These are phyloP conservation scores for Colletotrichum higginsianum DNA, from an alignment of 2,329 filamentous ascomycete genomes.

Conservation along the genomic window DNA sequence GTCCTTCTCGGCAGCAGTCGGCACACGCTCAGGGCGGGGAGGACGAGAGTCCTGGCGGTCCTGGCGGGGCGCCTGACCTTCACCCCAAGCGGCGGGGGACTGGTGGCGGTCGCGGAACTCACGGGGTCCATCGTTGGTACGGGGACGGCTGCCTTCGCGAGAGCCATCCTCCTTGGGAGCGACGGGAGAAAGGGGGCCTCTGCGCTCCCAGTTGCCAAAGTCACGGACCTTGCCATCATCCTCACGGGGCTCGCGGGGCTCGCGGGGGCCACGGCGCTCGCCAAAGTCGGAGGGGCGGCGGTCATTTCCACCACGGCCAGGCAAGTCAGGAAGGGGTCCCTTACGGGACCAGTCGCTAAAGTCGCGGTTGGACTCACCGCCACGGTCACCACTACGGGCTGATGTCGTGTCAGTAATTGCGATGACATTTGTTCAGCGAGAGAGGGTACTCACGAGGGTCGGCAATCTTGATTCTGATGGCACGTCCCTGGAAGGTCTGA, in stretches of 20 bases:
- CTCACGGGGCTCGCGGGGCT: conserved; percentile 72
- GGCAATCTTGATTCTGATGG: conserved; percentile 93
- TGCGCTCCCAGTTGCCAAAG: conserved; percentile 94
- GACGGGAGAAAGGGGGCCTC: conserved; percentile 87
- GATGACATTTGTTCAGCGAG: background rate
- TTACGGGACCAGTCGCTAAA: conserved; percentile 94
- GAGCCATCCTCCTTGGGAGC: conserved; percentile 66
- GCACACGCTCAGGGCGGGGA: conserved; percentile 74
- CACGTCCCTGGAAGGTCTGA: conserved; percentile 86
- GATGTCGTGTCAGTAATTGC: conserved; percentile 54
- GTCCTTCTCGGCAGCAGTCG: conserved; percentile 92
- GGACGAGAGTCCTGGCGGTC: conserved; percentile 83
- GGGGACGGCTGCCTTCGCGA: conserved; percentile 69
- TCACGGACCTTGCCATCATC: conserved; percentile 85
- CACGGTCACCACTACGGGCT: conserved; percentile 86
- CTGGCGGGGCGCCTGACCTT: conserved; percentile 70
- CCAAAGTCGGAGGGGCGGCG: conserved; percentile 65
- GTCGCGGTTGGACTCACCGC: conserved; percentile 79
- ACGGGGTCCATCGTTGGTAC: conserved; percentile 71
- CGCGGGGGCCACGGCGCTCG: conserved; percentile 59
- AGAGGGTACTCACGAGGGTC: conserved; percentile 86
- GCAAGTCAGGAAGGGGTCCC: conserved; percentile 85
- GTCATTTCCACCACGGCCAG: conserved; percentile 64
- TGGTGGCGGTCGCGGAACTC: conserved; percentile 74
- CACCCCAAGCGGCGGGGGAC: conserved; percentile 84